These are phyloP conservation scores for Iberis pinnata DNA, from an alignment of 345 rosid genomes.

Conservation along the genomic window DNA sequence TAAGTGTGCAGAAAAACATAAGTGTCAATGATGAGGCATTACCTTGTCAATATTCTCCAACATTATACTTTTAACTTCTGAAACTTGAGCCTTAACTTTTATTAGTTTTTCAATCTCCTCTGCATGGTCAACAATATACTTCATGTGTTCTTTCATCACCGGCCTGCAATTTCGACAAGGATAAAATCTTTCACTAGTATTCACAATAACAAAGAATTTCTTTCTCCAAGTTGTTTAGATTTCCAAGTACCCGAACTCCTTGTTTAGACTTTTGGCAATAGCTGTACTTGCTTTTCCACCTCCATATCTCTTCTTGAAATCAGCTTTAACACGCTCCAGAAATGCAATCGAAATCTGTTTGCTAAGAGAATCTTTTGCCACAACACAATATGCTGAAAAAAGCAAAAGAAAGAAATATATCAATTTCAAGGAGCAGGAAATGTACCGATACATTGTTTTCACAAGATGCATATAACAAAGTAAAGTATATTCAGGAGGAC, in stretches of 20 bases:
- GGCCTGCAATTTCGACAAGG: constrained; percentile 43
- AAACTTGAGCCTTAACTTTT: constrained; percentile 57
- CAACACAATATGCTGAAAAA: constrained; percentile 86
- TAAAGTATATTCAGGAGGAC: neutral
- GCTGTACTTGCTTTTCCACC: constrained; percentile 98
- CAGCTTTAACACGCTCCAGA: constrained; percentile 86
- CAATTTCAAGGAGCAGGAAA: constrained; percentile 5
- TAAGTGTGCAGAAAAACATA: constrained; percentile 12
- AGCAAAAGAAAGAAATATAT: constrained; percentile 9
- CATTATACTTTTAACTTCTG: constrained; percentile 27
- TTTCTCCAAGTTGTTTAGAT: neutral
- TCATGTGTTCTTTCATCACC: constrained; percentile 94
- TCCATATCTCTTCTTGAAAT: constrained; percentile 82
- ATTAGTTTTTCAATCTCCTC: constrained; percentile 89
- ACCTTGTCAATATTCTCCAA: neutral
- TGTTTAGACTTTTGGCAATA: constrained; percentile 80
- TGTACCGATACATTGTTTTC: neutral
- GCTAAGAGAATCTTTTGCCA: constrained; percentile 84
- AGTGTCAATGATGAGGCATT: constrained; percentile 27
- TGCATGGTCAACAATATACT: constrained; percentile 83
- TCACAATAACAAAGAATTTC: neutral
- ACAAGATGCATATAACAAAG: too few relatives aligned
- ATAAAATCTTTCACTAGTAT: neutral
- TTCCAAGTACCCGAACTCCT: constrained; percentile 77
- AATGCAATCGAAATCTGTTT: constrained; percentile 90